Evolutionary conservation across 805 yeast genomes (phyloP), one percentile per base, ranked within the genome.

Genomic region (Cyberlindnera suaveolens): DNA sequence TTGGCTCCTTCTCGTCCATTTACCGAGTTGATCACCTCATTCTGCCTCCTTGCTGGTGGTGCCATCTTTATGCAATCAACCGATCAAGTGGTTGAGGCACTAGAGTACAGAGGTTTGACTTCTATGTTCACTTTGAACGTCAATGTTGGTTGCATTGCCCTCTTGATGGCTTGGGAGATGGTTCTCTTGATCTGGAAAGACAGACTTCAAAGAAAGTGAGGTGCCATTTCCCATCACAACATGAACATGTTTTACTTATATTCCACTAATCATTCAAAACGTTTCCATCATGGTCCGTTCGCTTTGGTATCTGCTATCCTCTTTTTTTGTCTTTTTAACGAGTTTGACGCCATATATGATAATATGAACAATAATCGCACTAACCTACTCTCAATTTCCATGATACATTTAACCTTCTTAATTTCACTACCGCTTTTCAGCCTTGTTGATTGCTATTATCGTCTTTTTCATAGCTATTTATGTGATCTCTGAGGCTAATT

Each of bases 161-260:
- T 91, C 35, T 47, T 89, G 10, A 89, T 93, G 96, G 84, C 85
- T 1, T 89, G 96, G 95, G 79, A 80, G 46, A 85, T 87, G 85
- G 39, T 68, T 6, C 66, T 89, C 14, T 75, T 88, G 58, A 70
- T 80, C 39, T 68, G 81, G 64, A 82, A 74, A 56, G 79, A 77
- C 49, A 70, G 75, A 70, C 50, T 77, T 31, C 60, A 63, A 50
- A 47, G 46, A 15, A 55, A 52, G 34, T 54, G 49, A 43, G 11
- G 5, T 17, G 10, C 14, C 11, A 33, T 15, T 13, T 11, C 20
- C 6, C 26, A 33, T 15, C 17, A 15, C n/a, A 15, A 33, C 35
- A n/a, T 33, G 3, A 15, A 8, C 19, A 15, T 17, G 16, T 10
- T 15, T 33, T 18, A 33, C 35, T 17, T 15, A 15, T 33, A 33